Evolutionary conservation across 352 stramenopile genomes (phyloP), one percentile per base, ranked within the genome.

Genomic region (Pythium rishiriense): DNA sequence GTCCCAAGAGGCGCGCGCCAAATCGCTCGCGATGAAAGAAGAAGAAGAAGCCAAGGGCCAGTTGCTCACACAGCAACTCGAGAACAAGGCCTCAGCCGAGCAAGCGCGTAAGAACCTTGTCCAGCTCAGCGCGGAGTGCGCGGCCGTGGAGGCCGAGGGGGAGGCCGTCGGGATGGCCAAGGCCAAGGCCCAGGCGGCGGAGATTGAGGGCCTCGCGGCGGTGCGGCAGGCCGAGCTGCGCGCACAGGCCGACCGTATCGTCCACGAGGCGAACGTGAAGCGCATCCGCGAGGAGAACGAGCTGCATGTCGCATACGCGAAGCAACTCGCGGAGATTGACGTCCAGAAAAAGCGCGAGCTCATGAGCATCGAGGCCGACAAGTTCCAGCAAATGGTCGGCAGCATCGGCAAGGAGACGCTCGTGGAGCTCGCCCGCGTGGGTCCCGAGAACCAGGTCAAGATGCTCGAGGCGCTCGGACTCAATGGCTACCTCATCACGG

Each of bases 401-500:
- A 88, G 79, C 53, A 75, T 93, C 26, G 84, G 84, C 54, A 78
- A 88, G 46, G 80, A 89, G 51, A 93, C 84, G 62, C 77, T 93
- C 41, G 81, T 91, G 24, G 81, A 86, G 54, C 72, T 93, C 26
- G 84, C 84, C 33, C 80, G 82, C 25, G 84, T 82, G 0, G 84
- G 84, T 0, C 84, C 84, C 0, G 84, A 93, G 48, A 79, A 71
- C n/a, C 84, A 93, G 58, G 84, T 88, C 19, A 87, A 89, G 69
- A 84, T 93, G 79, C 72, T 93, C 37, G 73, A 86, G 46, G 79
- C 82, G 29, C 68, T 93, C 19, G 84, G 84, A 1, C 76, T 93
- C n/a, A 81, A 84, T n/a, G 83, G 84, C 41, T 91, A 91, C 66
- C 72, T 93, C 53, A 90, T 93, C 68, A 93, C 84, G 29, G 84